Base-by-base conservation (phyloP, 1,284 basidiomycete species). In the Inonotus obliquus region DNA sequence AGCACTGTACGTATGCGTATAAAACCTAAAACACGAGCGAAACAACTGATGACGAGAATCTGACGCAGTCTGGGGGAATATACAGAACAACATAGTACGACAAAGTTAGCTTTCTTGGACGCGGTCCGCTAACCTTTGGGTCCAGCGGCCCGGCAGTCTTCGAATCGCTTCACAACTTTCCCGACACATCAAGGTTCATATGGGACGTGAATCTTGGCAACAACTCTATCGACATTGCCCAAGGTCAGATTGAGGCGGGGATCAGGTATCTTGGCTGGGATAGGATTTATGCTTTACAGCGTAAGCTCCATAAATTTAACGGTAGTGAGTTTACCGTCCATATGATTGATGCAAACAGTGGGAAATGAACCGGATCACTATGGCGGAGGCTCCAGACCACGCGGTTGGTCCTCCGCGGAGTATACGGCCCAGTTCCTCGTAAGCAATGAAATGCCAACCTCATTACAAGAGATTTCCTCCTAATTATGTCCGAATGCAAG, bases 281-380 rank as follows among this genome's bases (percentile, higher is more conserved):
- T 49, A 54, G 70, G 37, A 72, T 75, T 39, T 69, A 69, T n/a
- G 67, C 72, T 6, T 54, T 75, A 1, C 72, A 74, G 65, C 61
- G 73, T 73, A 52, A 59, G 70, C 60, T 38, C 57, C 14, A 21
- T 49, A 14, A 25, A n/a, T 21, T n/a, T 29, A 47, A 19, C 19
- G 17, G 51, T 61, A 39, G 56, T 27, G 55, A 6, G 38, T 54
- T 4, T 17, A 21, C 1, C 25, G 19, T 2, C 32, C 47, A 58
- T 35, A 52, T 17, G 25, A n/a, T 2, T 35, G 17, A n/a, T 9
- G 14, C 4, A 23, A 53, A 6, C 47, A 75, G 73, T 76, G 37
- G 74, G 74, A 9, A 76, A 76, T 58, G 74, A 75, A 66, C 69
- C 74, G 19, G 74, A 75, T 59, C 74, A 76, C 49, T 75, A 73